A percentile compares a stretch with the other conserved stretches of the same genome.
Evolutionary conservation across 1,284 basidiomycete genomes (phyloP).

Genomic region (Serendipita sp.): DNA sequence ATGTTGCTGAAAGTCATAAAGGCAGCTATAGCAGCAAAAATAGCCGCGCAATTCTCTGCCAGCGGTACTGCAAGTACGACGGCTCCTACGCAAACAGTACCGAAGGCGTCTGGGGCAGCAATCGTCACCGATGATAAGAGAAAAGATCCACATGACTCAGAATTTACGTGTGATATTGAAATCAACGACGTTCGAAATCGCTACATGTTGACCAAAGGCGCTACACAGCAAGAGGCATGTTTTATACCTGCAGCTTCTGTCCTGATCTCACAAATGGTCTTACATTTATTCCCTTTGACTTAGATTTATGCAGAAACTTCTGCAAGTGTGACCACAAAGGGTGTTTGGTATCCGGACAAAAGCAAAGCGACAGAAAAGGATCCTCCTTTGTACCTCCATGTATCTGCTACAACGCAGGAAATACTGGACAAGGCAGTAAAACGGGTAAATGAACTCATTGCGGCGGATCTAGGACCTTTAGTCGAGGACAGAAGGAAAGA

Average conservation of each 20-base stretch:
- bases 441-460: constrained; percentile 75
- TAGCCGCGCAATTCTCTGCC: constrained; percentile 65
- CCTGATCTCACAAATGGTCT: constrained; percentile 6
- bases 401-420: constrained; percentile 72
- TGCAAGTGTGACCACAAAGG: constrained; percentile 80
- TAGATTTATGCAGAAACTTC: constrained; percentile 85
- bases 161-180: constrained; percentile 85
- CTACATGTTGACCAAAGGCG: constrained; percentile 87
- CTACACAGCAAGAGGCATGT: constrained; percentile 80
- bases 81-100: constrained; percentile 13
- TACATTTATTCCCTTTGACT: not conserved
- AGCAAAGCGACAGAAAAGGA: constrained; percentile 81
- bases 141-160: constrained; percentile 64
- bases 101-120: constrained; percentile 18
- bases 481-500: constrained; percentile 69
- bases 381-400: constrained; percentile 88
- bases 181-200: constrained; percentile 95
- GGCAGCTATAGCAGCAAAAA: constrained; percentile 81
- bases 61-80: constrained; percentile 21
- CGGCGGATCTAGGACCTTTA: constrained; percentile 73
- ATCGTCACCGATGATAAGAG: constrained; percentile 31
- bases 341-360: constrained; percentile 87
- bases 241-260: constrained; percentile 7
- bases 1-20: not conserved
- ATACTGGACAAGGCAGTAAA: constrained; percentile 68